Evolutionary conservation across 2,329 filamentous ascomycete genomes (phyloP).

Genomic region (Penicillium sp.): DNA sequence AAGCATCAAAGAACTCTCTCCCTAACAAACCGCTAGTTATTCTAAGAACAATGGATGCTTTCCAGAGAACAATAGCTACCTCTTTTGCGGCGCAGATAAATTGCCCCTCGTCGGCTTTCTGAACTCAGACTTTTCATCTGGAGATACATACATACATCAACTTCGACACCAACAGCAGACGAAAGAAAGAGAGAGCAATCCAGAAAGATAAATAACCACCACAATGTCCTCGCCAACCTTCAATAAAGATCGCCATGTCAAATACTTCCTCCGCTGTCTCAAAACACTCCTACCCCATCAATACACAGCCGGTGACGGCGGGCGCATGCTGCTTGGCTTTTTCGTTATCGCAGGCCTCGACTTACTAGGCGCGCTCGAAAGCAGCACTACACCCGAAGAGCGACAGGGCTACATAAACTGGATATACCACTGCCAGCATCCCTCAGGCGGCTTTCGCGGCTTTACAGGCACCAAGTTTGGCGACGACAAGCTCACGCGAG

Average conservation of each 20-base stretch:
- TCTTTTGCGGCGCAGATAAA: neutral
- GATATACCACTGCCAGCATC: constrained; percentile 83
- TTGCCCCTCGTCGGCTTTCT: neutral
- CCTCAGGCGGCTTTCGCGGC: constrained; percentile 81
- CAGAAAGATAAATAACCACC: neutral
- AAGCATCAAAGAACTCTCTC: neutral
- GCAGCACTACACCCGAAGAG: constrained; percentile 52
- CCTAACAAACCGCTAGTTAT: neutral
- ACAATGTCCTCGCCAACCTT: constrained; percentile 27
- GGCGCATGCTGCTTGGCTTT: constrained; percentile 81
- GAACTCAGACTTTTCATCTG: neutral
- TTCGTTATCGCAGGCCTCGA: constrained; percentile 86
- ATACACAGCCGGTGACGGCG: constrained; percentile 87
- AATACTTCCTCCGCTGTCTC: constrained; percentile 89
- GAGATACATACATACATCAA: neutral
- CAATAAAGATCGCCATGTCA: constrained; percentile 65
- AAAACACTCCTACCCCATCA: constrained; percentile 72
- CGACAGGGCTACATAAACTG: constrained; percentile 61
- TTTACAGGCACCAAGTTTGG: constrained; percentile 66
- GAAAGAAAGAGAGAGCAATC: neutral
- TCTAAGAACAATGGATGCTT: neutral
- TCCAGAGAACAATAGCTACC: constrained; percentile 10
- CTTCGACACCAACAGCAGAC: neutral
- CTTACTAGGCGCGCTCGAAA: constrained; percentile 63
- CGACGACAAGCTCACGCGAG: constrained; percentile 42